Evolutionary conservation across 768 basidiomycete species (phyloP), one percentile per base, ranked within the genome.

Genomic region (Boletus coccyginus): DNA sequence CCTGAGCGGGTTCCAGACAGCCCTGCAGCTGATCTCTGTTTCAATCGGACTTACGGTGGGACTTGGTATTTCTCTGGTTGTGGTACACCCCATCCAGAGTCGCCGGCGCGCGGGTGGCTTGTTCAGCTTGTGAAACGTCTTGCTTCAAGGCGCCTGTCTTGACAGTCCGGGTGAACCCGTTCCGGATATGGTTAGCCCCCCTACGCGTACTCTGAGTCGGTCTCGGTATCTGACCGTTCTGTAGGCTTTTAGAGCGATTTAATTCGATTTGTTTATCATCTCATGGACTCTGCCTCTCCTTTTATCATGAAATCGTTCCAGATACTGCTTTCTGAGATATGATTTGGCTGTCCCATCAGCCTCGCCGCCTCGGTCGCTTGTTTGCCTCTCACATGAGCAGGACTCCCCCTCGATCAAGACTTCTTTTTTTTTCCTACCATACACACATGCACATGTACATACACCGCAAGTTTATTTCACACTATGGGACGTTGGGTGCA

Each of bases 11-110:
- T 92, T 92, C 75, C 77, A 80, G 65, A 88, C 88, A 5, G 90
- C 89, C 6, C 74, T 89, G 59, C 87, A 88, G 68, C 76, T 93
- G 39, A 83, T 94, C 31, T 81, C 85, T 9, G 90, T 92, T 11
- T 83, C 87, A 17, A 84, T 93, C 64, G 90, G 83, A 7, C 71
- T 88, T n/a, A 89, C 90, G 0, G 88, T 94, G 58, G 91, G 91
- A 6, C 73, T 92, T 6, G 87, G 88, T 14, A 78, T 90, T 39
- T 81, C 86, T 5, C 75, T 90, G 21, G 85, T 83, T 2, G 67
- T 88, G 24, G 84, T 88, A 4, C 81, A 86, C 68, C 86, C 85
- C 5, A 75, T 86, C 38, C 83, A 79, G 64, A 83, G 83, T 56
- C 74, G 80, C 24, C 74, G 77, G 50, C 74, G 84, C 11, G 81